A percentile compares a stretch with the other conserved stretches of the same genome.
Evolutionary conservation across 2,329 filamentous ascomycete species (phyloP).

Genomic region (Penicillium expansum): DNA sequence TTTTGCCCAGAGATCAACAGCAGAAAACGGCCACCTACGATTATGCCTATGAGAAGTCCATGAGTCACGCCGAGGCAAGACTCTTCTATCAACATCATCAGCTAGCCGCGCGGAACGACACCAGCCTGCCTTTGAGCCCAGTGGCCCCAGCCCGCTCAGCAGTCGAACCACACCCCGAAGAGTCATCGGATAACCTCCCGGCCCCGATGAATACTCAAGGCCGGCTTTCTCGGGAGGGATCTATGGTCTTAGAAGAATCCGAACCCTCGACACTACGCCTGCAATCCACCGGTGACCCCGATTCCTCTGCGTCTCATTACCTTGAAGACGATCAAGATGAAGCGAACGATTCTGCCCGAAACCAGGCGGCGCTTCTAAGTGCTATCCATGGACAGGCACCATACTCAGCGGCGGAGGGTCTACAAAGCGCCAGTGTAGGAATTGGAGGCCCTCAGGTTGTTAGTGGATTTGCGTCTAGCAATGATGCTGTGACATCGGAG

Average conservation of each 20-base stretch:
- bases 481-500: constrained; percentile 79
- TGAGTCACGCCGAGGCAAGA: constrained; percentile 92
- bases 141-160: constrained; percentile 16
- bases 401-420: constrained; percentile 52
- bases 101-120: constrained; percentile 52
- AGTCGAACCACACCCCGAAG: constrained; percentile 11
- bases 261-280: constrained; percentile 9
- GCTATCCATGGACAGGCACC: constrained; percentile 58
- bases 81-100: constrained; percentile 92
- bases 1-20: constrained; percentile 46
- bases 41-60: constrained; percentile 86
- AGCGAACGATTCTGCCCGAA: constrained; percentile 49
- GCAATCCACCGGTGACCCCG: constrained; percentile 9
- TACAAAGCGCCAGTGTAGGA: constrained; percentile 58
- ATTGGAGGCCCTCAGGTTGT: constrained; percentile 60
- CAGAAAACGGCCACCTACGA: constrained; percentile 85
- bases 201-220: background rate
- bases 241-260: constrained; percentile 13
- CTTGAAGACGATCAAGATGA: constrained; percentile 33
- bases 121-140: constrained; percentile 40
- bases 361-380: constrained; percentile 51
- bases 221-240: constrained; percentile 6
- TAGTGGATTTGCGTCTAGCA: constrained; percentile 66
- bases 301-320: constrained; percentile 1
- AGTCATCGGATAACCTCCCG: background rate